These are phyloP conservation scores for Emergomyces pasteurianus DNA, from an alignment of 2,329 filamentous ascomycete species.

Conservation along the genomic window DNA sequence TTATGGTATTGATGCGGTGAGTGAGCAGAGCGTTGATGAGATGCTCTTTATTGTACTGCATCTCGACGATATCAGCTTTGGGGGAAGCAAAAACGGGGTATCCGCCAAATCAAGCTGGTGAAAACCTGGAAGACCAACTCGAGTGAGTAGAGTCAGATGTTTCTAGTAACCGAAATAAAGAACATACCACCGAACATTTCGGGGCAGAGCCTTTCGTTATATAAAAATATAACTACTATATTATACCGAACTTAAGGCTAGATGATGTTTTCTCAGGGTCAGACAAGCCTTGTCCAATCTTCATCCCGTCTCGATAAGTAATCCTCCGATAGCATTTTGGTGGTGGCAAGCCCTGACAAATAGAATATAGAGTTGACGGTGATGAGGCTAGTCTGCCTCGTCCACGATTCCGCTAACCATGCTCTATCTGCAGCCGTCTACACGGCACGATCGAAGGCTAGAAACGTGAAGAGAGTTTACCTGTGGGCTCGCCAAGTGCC, in stretches of 20 bases:
- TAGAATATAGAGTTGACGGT: neutral
- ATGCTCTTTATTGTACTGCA: constrained; percentile 38
- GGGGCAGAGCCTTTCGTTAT: neutral
- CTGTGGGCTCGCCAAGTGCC: neutral
- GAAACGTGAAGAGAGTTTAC: neutral
- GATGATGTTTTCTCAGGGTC: neutral
- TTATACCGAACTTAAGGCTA: neutral
- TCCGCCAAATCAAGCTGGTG: neutral
- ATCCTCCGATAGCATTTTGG: neutral
- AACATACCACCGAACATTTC: neutral
- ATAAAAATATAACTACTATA: neutral
- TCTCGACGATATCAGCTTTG: neutral
- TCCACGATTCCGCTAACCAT: neutral
- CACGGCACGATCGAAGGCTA: neutral
- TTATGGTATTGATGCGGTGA: constrained; percentile 61
- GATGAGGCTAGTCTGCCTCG: neutral
- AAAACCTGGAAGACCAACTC: neutral
- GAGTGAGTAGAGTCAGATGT: neutral
- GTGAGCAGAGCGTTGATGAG: constrained; percentile 52
- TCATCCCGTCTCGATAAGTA: neutral
- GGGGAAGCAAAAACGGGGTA: neutral
- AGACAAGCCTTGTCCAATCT: neutral
- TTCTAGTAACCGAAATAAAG: neutral
- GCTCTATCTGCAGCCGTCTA: neutral
- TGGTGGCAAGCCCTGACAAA: neutral